These are phyloP conservation scores for Toxicodendron radicans DNA, from an alignment of 345 rosid species.

Conservation along the genomic window DNA sequence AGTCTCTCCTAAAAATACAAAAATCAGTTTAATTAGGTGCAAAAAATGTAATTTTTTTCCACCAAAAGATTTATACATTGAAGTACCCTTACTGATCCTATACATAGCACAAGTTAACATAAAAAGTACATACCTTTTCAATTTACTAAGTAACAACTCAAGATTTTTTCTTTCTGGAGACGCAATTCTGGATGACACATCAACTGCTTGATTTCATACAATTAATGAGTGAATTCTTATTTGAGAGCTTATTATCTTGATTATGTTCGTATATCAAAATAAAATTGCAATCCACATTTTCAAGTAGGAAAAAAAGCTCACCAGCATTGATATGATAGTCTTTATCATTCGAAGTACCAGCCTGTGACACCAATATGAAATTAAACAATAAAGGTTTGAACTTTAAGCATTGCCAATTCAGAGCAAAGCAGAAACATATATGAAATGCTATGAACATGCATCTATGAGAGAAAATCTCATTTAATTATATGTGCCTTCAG, in stretches of 20 bases:
- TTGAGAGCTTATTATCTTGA: not conserved
- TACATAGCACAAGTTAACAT: not conserved
- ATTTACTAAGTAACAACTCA: constrained; percentile 18
- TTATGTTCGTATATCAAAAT: not conserved
- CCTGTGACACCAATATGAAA: constrained; percentile 17
- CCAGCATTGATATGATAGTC: constrained; percentile 17
- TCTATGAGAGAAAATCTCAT: not conserved
- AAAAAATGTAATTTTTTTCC: not conserved
- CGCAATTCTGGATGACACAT: constrained; percentile 14
- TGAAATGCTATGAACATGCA: not conserved
- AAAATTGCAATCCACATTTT: constrained; percentile 1
- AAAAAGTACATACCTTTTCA: constrained; percentile 28
- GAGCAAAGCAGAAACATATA: not conserved
- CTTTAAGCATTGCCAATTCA: not conserved
- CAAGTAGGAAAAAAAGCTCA: constrained; percentile 18
- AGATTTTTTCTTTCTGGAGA: constrained; percentile 25
- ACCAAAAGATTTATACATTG: not conserved
- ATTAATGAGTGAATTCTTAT: constrained; percentile 16
- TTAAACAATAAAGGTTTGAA: constrained; percentile 1
- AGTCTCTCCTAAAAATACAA: constrained; percentile 29
- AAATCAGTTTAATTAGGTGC: not conserved
- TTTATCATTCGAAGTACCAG: constrained; percentile 6
- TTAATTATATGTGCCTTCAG: not conserved
- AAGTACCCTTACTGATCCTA: not conserved
- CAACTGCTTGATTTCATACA: constrained; percentile 22